A percentile compares a stretch with the other conserved stretches of the same genome.
Conservation (phyloP, 805 yeast species). For the Middelhovenomyces tepae region DNA sequence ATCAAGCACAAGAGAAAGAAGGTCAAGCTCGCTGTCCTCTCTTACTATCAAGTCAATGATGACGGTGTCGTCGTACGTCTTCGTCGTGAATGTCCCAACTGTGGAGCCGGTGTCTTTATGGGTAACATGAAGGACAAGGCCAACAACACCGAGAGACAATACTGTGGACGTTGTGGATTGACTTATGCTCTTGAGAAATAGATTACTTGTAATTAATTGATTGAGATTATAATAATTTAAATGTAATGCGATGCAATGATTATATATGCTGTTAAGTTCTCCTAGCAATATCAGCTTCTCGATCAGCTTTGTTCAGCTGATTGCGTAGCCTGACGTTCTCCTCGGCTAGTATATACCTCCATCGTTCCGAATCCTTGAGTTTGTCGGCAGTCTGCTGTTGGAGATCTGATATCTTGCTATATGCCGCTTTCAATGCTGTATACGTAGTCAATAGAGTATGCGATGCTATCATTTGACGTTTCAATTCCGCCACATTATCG, state of each 20-base stretch:
- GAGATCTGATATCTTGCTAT: conserved; percentile 21
- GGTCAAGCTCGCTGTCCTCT: conserved; percentile 97
- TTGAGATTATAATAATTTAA: too few species aligned
- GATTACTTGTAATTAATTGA: conserved; percentile 6
- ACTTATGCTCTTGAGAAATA: conserved; percentile 55
- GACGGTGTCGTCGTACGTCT: conserved; percentile 98
- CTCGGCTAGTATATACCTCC: conserved; percentile 1
- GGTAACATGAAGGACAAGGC: conserved; percentile 96
- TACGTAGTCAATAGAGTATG: conserved; percentile 22
- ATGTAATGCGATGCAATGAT: too few species aligned
- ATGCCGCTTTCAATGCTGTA: conserved; percentile 21
- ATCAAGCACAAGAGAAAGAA: conserved; percentile 99
- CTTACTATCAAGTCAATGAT: conserved; percentile 98
- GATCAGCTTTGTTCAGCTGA: conserved; percentile 1
- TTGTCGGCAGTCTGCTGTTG: not conserved
- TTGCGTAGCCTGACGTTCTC: conserved; percentile 1
- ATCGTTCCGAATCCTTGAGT: conserved; percentile 1
- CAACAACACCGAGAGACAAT: conserved; percentile 93
- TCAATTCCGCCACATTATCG: conserved; percentile 10
- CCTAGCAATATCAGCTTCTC: too few species aligned
- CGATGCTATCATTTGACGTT: conserved; percentile 16
- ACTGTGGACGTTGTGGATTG: conserved; percentile 99
- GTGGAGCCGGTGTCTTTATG: conserved; percentile 99
- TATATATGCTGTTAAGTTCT: too few species aligned
- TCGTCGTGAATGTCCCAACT: conserved; percentile 96